Evolutionary conservation across 2,329 filamentous ascomycete species (phyloP).

Genomic region (Fusarium sp.): DNA sequence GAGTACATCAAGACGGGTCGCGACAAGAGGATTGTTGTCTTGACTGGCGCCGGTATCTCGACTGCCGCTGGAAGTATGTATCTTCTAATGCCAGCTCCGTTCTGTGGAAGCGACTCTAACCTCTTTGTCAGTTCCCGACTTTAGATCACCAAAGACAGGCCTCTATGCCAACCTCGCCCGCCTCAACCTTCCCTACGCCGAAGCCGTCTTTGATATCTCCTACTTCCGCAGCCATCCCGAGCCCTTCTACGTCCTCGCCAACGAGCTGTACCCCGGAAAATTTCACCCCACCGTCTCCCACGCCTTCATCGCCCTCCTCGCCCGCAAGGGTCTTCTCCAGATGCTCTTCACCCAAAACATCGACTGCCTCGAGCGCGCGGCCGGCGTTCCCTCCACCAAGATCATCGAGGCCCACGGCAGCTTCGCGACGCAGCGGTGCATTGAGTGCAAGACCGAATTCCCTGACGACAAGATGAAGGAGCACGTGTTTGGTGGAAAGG

Average conservation of each 20-base stretch:
- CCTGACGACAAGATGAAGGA: slow-evolving; percentile 80
- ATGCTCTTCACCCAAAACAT: slow-evolving; percentile 99
- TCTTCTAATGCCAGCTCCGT: background rate
- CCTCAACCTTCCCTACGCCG: slow-evolving; percentile 86
- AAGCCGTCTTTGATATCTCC: slow-evolving; percentile 92
- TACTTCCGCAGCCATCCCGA: slow-evolving; percentile 88
- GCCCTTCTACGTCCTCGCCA: slow-evolving; percentile 92
- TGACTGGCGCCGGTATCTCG: slow-evolving; percentile 92
- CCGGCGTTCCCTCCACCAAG: slow-evolving; percentile 82
- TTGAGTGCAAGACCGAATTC: slow-evolving; percentile 83
- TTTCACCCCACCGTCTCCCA: slow-evolving; percentile 92
- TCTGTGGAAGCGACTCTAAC: slow-evolving; percentile 12
- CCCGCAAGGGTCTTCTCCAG: slow-evolving; percentile 80
- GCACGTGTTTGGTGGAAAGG: slow-evolving; percentile 73
- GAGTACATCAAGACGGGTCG: slow-evolving; percentile 79
- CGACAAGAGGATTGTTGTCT: slow-evolving; percentile 80
- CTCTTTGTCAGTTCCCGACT: slow-evolving; percentile 80
- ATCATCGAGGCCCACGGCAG: slow-evolving; percentile 97
- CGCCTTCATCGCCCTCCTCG: slow-evolving; percentile 85
- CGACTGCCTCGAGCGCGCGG: slow-evolving; percentile 90
- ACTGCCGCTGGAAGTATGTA: slow-evolving; percentile 73
- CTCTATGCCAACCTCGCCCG: slow-evolving; percentile 92
- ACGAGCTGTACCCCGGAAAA: slow-evolving; percentile 91
- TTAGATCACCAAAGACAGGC: slow-evolving; percentile 91
- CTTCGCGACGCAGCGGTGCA: slow-evolving; percentile 91